phyloP scores from a whole-genome alignment of 1,139 yeast species.

The Hyphopichia khmerensis region DNA sequence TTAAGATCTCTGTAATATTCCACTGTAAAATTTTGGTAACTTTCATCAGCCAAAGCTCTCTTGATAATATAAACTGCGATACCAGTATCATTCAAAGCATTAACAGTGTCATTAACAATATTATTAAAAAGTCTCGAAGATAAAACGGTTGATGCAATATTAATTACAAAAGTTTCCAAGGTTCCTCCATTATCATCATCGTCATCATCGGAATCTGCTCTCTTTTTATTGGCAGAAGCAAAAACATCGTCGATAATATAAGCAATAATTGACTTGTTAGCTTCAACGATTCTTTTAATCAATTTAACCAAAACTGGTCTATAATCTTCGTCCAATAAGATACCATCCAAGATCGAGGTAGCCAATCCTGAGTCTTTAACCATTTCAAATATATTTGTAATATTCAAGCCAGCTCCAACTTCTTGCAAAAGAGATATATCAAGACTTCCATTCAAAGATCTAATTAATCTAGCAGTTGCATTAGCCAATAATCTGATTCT shows the following conservation, averaged over 20 bases:
- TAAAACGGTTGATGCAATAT: conserved; percentile 28
- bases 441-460: conserved; percentile 4
- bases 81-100: conserved; percentile 45
- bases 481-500: conserved; percentile 31
- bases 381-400: conserved; percentile 21
- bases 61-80: conserved; percentile 40
- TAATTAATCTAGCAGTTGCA: conserved; percentile 21
- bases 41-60: conserved; percentile 33
- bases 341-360: conserved; percentile 32
- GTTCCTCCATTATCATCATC: conserved; percentile 17
- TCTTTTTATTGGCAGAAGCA: conserved; percentile 9
- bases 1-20: conserved; percentile 24
- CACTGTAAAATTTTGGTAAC: conserved; percentile 40
- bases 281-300: conserved; percentile 28
- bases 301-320: conserved; percentile 39
- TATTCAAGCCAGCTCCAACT: conserved; percentile 18
- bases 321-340: conserved; percentile 33
- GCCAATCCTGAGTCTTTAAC: conserved; percentile 37
- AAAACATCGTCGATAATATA: conserved; percentile 26
- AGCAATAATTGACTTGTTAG: conserved; percentile 27
- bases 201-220: conserved; percentile 14
- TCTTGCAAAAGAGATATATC: conserved; percentile 9
- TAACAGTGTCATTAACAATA: conserved; percentile 26
- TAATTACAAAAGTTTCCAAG: conserved; percentile 28
- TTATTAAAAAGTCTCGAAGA: conserved; percentile 26